Percentiles rank a stretch among this genome's conserved stretches.
phyloP scores from a whole-genome alignment of 345 rosid genomes.

The Eucalyptus grandis region DNA sequence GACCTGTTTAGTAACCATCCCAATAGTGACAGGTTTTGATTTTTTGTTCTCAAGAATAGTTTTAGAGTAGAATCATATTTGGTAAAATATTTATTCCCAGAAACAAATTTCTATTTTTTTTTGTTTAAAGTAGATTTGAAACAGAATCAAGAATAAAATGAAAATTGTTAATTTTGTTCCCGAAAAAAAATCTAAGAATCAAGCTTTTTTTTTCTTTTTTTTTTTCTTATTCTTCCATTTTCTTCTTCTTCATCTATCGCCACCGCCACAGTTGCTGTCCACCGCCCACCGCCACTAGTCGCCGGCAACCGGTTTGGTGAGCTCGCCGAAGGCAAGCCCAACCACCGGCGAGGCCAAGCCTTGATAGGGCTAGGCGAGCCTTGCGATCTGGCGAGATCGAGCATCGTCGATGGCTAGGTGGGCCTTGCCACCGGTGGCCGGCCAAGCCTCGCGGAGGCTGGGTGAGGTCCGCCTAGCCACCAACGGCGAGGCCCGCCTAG shows the following conservation, averaged over 20 bases:
- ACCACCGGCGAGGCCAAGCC: accelerated
- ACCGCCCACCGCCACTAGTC: accelerated
- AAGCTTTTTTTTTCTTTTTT: too few species aligned
- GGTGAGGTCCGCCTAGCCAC: accelerated
- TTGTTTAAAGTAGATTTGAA: accelerated
- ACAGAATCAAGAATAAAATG: accelerated
- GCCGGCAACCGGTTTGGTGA: accelerated
- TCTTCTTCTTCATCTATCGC: too few species aligned
- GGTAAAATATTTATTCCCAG: accelerated
- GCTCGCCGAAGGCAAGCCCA: accelerated
- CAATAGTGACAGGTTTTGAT: accelerated
- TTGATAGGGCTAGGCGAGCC: too few species aligned
- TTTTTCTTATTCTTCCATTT: too few species aligned
- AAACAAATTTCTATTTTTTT: too few species aligned
- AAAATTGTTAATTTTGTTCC: accelerated
- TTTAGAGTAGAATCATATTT: accelerated
- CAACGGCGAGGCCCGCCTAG: accelerated
- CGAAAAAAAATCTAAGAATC: too few species aligned
- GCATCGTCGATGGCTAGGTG: accelerated
- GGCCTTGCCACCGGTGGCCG: too few species aligned
- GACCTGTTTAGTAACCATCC: accelerated
- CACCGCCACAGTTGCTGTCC: accelerated
- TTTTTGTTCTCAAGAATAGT: accelerated
- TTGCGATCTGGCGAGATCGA: accelerated
- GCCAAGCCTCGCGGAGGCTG: accelerated